Evolutionary conservation across 169 alveolate genomes (phyloP).

Genomic region (Plasmodium sp.): DNA sequence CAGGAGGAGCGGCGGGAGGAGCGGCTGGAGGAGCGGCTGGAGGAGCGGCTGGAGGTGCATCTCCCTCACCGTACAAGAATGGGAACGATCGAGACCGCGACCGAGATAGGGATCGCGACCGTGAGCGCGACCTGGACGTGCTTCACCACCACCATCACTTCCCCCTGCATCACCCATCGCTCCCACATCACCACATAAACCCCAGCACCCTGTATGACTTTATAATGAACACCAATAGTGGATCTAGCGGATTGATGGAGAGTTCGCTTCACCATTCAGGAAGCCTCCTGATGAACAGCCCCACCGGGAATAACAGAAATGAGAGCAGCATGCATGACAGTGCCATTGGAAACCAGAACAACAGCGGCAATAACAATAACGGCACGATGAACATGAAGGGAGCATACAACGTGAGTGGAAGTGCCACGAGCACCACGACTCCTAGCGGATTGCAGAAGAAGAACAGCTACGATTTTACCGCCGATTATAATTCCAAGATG

Average conservation of each 20-base stretch:
- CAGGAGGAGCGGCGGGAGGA: not conserved
- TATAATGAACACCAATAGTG: constrained; percentile 41
- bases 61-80: not conserved
- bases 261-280: constrained; percentile 4
- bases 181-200: constrained; percentile 7
- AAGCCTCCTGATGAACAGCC: not conserved
- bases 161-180: not conserved
- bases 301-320: not conserved
- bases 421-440: not conserved
- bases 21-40: not conserved
- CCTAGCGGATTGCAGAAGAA: not conserved
- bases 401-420: not conserved
- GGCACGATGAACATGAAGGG: not conserved
- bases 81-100: not conserved
- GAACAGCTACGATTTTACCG: constrained; percentile 33
- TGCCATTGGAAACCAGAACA: not conserved
- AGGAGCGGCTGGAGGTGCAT: not conserved
- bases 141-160: not conserved
- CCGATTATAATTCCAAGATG: constrained; percentile 44
- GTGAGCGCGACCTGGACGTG: not conserved
- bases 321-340: not conserved
- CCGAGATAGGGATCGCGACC: not conserved
- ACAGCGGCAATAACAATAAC: not conserved
- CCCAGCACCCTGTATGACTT: constrained; percentile 56
- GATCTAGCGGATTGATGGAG: not conserved